Conservation (phyloP, 306 rosid genomes). For the Delonix regia region DNA sequence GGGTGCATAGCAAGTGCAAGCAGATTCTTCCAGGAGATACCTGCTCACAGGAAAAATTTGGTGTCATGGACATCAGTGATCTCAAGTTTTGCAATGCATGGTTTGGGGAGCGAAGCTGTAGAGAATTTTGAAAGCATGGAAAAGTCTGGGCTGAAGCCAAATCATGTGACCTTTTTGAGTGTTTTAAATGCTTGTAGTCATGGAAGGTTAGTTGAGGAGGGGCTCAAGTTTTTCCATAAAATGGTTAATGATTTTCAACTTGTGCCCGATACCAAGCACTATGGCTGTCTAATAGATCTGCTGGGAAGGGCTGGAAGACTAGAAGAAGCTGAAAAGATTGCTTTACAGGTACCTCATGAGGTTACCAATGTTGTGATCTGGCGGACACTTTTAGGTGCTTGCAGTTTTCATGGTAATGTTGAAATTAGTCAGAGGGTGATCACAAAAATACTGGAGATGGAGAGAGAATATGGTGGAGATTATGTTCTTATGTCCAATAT, state of each 20-base stretch:
- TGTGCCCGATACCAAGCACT: slow-evolving; percentile 65
- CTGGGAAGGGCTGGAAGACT: slow-evolving; percentile 74
- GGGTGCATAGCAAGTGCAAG: slow-evolving; percentile 66
- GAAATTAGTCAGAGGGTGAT: slow-evolving; percentile 69
- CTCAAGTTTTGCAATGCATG: slow-evolving; percentile 70
- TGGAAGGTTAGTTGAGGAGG: slow-evolving; percentile 76
- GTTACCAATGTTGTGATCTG: slow-evolving; percentile 65
- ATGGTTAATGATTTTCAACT: slow-evolving; percentile 56
- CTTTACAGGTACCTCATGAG: slow-evolving; percentile 60
- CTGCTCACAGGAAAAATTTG: slow-evolving; percentile 53
- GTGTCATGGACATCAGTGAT: slow-evolving; percentile 75
- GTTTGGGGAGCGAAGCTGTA: slow-evolving; percentile 65
- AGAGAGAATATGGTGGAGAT: slow-evolving; percentile 71
- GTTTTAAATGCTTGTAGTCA: slow-evolving; percentile 78
- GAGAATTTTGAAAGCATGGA: slow-evolving; percentile 58
- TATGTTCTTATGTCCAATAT: slow-evolving; percentile 87
- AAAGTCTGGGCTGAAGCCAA: slow-evolving; percentile 61
- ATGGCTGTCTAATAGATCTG: slow-evolving; percentile 76
- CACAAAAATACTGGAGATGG: slow-evolving; percentile 56
- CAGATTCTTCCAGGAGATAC: slow-evolving; percentile 56
- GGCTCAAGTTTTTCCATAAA: slow-evolving; percentile 59
- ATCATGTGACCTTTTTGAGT: slow-evolving; percentile 61
- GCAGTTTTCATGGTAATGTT: slow-evolving; percentile 63
- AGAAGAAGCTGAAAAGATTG: slow-evolving; percentile 71
- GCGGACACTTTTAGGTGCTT: slow-evolving; percentile 78